A percentile compares a stretch with the other conserved stretches of the same genome.
These are phyloP conservation scores for Sporodiniella umbellata DNA, from an alignment of 371 early-diverging fungal species.

Conservation along the genomic window DNA sequence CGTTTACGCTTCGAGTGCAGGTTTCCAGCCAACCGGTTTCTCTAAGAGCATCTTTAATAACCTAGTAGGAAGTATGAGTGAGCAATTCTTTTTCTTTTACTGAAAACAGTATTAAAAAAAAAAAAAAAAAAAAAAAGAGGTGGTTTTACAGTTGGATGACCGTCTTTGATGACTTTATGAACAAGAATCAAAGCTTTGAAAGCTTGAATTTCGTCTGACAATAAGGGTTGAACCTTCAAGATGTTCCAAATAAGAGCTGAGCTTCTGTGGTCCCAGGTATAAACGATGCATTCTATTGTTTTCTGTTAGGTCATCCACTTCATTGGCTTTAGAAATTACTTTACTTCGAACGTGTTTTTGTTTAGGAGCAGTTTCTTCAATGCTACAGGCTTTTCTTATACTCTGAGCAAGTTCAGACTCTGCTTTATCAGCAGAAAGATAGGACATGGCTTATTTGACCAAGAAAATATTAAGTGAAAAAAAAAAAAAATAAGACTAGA, in stretches of 20 bases:
- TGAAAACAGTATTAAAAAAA: no score
- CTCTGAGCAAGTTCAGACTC: constrained; percentile 84
- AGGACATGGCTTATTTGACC: constrained; percentile 38
- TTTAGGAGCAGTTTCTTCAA: constrained; percentile 94
- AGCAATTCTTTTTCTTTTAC: no score
- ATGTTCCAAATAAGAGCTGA: constrained; percentile 86
- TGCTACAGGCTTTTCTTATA: constrained; percentile 88
- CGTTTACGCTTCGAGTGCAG: constrained; percentile 61
- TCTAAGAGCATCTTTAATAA: constrained; percentile 72
- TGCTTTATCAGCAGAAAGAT: constrained; percentile 66
- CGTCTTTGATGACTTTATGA: constrained; percentile 94
- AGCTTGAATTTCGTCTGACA: constrained; percentile 89
- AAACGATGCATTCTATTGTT: constrained; percentile 85
- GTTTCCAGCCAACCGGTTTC: constrained; percentile 68
- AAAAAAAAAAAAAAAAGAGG: neutral
- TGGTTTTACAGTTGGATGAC: constrained; percentile 77
- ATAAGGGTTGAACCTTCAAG: constrained; percentile 81
- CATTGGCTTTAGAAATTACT: no score
- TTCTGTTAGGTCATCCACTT: constrained; percentile 35
- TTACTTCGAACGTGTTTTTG: constrained; percentile 95
- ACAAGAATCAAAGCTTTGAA: constrained; percentile 94
- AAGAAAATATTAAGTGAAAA: no score
- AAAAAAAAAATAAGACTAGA: neutral
- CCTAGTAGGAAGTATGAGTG: no score
- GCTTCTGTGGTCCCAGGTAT: constrained; percentile 92